Evolutionary conservation across 345 rosid genomes (phyloP), one percentile per base, ranked within the genome.

Genomic region (Acer saccharum): DNA sequence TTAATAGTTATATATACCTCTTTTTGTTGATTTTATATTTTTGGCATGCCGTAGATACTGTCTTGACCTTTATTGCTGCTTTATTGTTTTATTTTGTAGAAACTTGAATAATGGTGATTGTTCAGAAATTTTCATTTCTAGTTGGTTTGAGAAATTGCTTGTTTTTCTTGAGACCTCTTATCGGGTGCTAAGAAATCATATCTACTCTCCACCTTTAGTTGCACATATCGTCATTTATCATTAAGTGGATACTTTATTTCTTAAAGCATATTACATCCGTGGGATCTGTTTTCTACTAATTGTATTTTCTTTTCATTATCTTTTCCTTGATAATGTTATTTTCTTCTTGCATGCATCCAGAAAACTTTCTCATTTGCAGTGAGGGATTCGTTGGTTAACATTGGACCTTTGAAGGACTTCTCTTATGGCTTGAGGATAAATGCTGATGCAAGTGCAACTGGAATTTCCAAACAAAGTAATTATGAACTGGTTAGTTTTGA

Each of bases 401-500:
- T 94, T 82, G 99, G 99, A 75, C 99, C 99, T 79, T 76, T 96
- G 81, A 94, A 96, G 88, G 99, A 96, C 87, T 96, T 96, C 75
- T 83, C 99, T 48, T 91, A 91, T 85, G 97, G 99, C 78, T 80
- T 92, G 77, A 91, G 98, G 83, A 88, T 85, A 32, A 94, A 92
- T 80, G 97, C 97, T 68, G 99, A 96, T 84, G 89, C 93, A 78
- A 92, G 87, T 83, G 97, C 98, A 76, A 88, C 89, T 73, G 99
- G 99, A 84, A 84, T 91, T 82, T 90, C 99, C 75, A 96, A 92
- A 84, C 99, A 96, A 85, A 96, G 98, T 85, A 96, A 96, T 85
- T 91, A 94, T 83, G 98, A 96, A 86, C 83, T 96, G 97, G 99
- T 94, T 70, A 89, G 97, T 88, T 69, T 39, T 46, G 61, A 54